Evolutionary conservation across 1,139 yeast genomes (phyloP).

Genomic region (Yamadazyma dushanensis): DNA sequence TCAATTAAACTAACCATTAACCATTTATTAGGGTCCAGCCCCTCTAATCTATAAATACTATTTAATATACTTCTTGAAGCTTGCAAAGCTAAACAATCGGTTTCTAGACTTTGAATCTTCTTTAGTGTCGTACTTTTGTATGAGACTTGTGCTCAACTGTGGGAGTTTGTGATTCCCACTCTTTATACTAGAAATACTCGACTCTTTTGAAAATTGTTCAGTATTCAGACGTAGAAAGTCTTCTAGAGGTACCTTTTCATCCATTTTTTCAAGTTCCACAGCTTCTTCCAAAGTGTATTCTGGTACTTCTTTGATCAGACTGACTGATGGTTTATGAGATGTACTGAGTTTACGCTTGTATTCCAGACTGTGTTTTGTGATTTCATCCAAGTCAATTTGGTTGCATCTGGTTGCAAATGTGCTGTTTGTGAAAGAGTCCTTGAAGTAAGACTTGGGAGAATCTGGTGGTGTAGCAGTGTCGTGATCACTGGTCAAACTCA

Average conservation of each 20-base stretch:
- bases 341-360: constrained; percentile 2
- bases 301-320: constrained; percentile 2
- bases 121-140: constrained; percentile 5
- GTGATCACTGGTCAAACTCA: constrained; percentile 7
- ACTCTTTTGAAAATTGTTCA: not conserved
- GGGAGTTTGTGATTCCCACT: constrained; percentile 6
- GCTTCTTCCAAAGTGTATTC: not conserved
- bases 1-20: constrained; percentile 9
- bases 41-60: not conserved
- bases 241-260: constrained; percentile 1
- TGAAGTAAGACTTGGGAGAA: constrained; percentile 11
- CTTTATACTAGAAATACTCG: not conserved
- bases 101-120: not conserved
- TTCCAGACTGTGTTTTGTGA: constrained; percentile 14
- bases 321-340: constrained; percentile 5
- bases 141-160: constrained; percentile 8
- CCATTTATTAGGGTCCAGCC: not conserved
- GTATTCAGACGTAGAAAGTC: not conserved
- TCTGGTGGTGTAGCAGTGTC: constrained; percentile 13
- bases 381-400: constrained; percentile 21
- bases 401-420: too few relatives aligned
- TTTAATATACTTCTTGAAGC: not conserved
- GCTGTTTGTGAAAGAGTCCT: not conserved
- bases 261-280: not conserved
- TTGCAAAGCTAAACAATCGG: not conserved